These are phyloP conservation scores for Apiospora rasikravindrae DNA, from an alignment of 2,329 filamentous ascomycete genomes.

Conservation along the genomic window DNA sequence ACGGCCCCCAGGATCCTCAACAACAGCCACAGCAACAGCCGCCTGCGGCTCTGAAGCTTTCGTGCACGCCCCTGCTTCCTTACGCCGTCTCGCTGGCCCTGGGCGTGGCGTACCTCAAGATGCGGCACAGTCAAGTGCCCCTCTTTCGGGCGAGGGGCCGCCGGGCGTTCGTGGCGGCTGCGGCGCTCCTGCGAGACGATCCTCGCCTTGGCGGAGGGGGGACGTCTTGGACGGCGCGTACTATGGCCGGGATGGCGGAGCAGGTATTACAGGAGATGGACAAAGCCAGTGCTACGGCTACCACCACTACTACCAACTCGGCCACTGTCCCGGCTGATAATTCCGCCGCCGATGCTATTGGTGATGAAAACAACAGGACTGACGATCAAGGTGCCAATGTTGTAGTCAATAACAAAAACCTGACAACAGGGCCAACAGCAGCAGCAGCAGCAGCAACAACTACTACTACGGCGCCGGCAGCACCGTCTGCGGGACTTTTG, in stretches of 20 bases:
- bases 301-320: not conserved
- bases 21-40: not conserved
- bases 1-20: not conserved
- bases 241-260: slow-evolving; percentile 60
- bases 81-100: slow-evolving; percentile 67
- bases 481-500: slow-evolving; percentile 10
- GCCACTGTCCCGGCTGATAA: not conserved
- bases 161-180: slow-evolving; percentile 59
- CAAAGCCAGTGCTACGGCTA: slow-evolving; percentile 47
- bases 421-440: slow-evolving; percentile 34
- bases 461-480: slow-evolving; percentile 32
- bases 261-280: slow-evolving; percentile 62
- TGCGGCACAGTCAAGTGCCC: slow-evolving; percentile 64
- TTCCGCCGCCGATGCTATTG: no score
- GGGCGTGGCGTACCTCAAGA: slow-evolving; percentile 67
- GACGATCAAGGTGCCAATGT: not conserved
- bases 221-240: slow-evolving; percentile 62
- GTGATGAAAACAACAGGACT: not conserved
- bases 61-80: slow-evolving; percentile 61
- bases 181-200: slow-evolving; percentile 52
- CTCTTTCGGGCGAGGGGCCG: slow-evolving; percentile 64
- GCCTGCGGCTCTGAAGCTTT: slow-evolving; percentile 43
- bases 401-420: not conserved
- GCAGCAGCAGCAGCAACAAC: not conserved
- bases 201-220: slow-evolving; percentile 46